Evolutionary conservation across 1,284 basidiomycete genomes (phyloP).

Genomic region (Trametes pubescens): DNA sequence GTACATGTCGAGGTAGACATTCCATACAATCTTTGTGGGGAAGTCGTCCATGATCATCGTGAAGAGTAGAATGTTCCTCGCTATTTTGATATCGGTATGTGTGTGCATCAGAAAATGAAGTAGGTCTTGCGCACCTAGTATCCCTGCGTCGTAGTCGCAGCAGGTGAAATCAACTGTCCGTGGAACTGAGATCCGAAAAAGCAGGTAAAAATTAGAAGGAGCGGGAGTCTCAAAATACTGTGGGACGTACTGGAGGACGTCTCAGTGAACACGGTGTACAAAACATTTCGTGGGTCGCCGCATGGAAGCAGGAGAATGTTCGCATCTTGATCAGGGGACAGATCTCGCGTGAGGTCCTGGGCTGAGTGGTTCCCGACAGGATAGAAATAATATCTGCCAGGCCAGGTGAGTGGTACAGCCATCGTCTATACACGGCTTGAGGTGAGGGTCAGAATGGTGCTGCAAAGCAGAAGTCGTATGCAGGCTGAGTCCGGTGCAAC

Average conservation of each 20-base stretch:
- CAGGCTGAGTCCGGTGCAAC: too few relatives aligned
- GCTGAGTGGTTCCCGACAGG: too few relatives aligned
- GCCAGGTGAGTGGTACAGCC: too few relatives aligned
- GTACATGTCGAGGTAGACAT: conserved; percentile 65
- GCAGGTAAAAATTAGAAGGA: conserved; percentile 5
- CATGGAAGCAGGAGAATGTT: conserved; percentile 56
- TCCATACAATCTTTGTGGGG: conserved; percentile 51
- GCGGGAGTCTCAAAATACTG: too few relatives aligned
- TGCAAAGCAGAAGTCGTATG: too few relatives aligned
- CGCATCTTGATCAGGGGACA: too few relatives aligned
- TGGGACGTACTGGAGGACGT: conserved; percentile 28
- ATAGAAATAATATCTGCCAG: too few relatives aligned
- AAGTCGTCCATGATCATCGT: conserved; percentile 47
- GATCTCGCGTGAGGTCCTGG: too few relatives aligned
- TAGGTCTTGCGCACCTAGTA: conserved; percentile 66
- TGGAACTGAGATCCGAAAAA: conserved; percentile 25
- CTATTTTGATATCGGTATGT: conserved; percentile 35
- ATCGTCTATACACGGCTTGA: too few relatives aligned
- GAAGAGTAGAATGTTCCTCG: conserved; percentile 50
- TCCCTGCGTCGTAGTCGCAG: conserved; percentile 62
- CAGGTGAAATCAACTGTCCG: conserved; percentile 65
- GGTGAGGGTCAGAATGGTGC: too few relatives aligned
- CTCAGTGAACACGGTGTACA: conserved; percentile 53
- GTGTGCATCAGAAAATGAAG: neutral
- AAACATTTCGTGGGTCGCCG: conserved; percentile 63